Base-by-base conservation (phyloP, 495 filamentous ascomycete genomes). In the Aspergillus bertholletiae region DNA sequence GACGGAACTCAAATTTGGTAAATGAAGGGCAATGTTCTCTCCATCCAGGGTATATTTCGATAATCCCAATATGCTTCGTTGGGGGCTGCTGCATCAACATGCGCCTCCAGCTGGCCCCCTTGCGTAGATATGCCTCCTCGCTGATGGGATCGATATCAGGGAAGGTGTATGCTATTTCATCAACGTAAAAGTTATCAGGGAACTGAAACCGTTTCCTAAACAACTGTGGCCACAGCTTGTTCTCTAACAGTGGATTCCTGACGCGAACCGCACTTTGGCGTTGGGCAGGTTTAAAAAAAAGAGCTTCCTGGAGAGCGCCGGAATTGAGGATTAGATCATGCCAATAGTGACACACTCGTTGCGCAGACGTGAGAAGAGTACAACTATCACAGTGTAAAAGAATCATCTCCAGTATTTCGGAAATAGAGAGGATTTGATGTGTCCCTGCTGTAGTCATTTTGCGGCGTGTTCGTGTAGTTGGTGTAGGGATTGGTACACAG, bases 341-440 rank as follows among this genome's bases (percentile, higher is more conserved):
- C 54, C 54, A 57, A 11, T 7, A 11, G 3, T 18, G 48, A 35
- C n/a, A 46, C 12, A 49, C 45, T 17, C 46, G 54, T 27, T 51
- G 54, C n/a, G 48, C 40, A 3, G 54, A 52, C 9, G 47, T 57
- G 7, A 57, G 40, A 3, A 57, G 35, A 3, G 47, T 51, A 15
- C 40, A 15, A 2, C 39, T 17, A 21, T 57, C 55, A 15, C 47
- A 7, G 3, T 46, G 24, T 11, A 46, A 18, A 2, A 57, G 55
- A 40, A 53, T 57, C 2, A 13, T 17, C 28, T 57, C 55, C n/a
- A 57, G 39, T 11, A 57, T 17, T n/a, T 57, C 55, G 59, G 18
- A 63, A 59, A 41, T 57, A 8, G 8, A 8, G 8, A 28, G 8
- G 4, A 28, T 28, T 28, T 8, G 4, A 8, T 28, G 26, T 8